A percentile compares a stretch with the other conserved stretches of the same genome.
Evolutionary conservation across 495 filamentous ascomycete genomes (phyloP).

Genomic region (Massariosphaeria phaeospora): DNA sequence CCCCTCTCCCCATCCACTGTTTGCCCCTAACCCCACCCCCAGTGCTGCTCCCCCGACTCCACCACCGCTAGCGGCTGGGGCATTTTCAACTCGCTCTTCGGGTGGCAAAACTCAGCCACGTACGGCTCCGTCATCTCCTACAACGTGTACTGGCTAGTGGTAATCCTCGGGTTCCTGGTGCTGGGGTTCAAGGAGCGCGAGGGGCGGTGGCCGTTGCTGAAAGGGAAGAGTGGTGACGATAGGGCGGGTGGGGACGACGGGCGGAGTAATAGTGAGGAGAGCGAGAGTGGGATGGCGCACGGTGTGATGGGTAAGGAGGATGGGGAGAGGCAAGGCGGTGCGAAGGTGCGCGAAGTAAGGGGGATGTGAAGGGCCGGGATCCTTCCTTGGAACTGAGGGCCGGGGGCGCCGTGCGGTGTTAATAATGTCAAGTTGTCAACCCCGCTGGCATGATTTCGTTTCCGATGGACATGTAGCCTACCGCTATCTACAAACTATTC

Average conservation of each 20-base stretch:
- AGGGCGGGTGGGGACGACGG: background rate
- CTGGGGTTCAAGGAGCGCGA: conserved; percentile 68
- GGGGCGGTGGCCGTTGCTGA: too few species aligned
- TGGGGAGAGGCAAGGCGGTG: background rate
- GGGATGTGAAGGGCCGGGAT: too few species aligned
- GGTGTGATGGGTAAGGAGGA: background rate
- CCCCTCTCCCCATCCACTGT: background rate
- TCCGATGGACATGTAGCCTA: background rate
- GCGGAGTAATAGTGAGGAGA: background rate
- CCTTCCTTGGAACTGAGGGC: too few species aligned
- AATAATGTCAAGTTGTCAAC: too few species aligned
- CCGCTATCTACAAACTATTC: too few species aligned
- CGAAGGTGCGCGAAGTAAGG: too few species aligned
- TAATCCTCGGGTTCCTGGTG: conserved; percentile 56
- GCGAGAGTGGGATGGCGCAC: background rate
- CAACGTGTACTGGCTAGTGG: conserved; percentile 77
- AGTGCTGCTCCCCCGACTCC: conserved; percentile 71
- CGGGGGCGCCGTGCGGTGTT: too few species aligned
- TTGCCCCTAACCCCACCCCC: background rate
- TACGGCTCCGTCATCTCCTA: conserved; percentile 81
- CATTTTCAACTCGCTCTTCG: conserved; percentile 77
- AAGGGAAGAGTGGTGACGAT: background rate
- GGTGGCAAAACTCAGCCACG: conserved; percentile 86
- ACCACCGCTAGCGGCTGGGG: conserved; percentile 82
- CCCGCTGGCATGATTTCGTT: too few species aligned